phyloP scores from a whole-genome alignment of 768 basidiomycete genomes.

The Boletus speciosus region DNA sequence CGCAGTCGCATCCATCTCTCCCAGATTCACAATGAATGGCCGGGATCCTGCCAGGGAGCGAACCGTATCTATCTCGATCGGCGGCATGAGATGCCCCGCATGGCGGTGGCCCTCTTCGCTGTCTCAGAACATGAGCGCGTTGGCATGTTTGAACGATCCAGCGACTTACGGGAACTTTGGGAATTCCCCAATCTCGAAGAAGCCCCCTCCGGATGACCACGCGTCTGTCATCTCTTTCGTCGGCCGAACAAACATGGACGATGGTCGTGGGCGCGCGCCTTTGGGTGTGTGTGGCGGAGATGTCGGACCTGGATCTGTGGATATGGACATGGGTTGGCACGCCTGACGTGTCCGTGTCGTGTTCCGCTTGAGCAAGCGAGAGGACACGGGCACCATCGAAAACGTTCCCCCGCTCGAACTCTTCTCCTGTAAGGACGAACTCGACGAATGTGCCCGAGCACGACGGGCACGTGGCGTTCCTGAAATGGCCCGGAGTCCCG shows the following conservation, averaged over 20 bases:
- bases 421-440: conserved; percentile 3
- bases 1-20: conserved; percentile 26
- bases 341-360: conserved; percentile 1
- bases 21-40: conserved; percentile 43
- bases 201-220: conserved; percentile 2
- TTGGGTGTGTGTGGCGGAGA: neutral
- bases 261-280: conserved; percentile 4
- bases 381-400: conserved; percentile 2
- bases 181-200: conserved; percentile 1
- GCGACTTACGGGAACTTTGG: conserved; percentile 15
- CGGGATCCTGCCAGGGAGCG: conserved; percentile 39
- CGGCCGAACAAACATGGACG: conserved; percentile 15
- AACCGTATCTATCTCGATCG: conserved; percentile 37
- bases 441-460: conserved; percentile 6
- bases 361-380: conserved; percentile 5
- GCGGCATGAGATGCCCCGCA: neutral
- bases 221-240: conserved; percentile 8
- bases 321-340: neutral
- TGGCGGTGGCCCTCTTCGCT: conserved; percentile 6
- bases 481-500: conserved; percentile 33
- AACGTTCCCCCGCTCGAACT: neutral
- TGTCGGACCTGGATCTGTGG: conserved; percentile 3
- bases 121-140: neutral
- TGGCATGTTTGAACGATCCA: neutral
- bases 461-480: conserved; percentile 2